Evolutionary conservation across 1,139 yeast species (phyloP).

Genomic region (Yamadazyma friedrichii): DNA sequence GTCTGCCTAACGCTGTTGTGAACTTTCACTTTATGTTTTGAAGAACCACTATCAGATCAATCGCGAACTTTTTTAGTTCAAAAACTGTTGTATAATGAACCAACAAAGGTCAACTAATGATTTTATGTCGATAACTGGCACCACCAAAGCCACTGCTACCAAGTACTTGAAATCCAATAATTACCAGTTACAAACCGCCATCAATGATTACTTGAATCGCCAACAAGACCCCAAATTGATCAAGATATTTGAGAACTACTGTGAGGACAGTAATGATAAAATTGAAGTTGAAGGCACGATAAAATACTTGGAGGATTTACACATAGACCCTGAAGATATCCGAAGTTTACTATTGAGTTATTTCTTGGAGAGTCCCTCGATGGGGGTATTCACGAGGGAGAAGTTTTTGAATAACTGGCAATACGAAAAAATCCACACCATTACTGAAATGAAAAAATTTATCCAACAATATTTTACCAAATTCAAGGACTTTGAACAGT

Average conservation of each 20-base stretch:
- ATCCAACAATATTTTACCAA: slow-evolving; percentile 47
- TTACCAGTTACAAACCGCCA: slow-evolving; percentile 9
- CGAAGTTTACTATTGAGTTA: slow-evolving; percentile 68
- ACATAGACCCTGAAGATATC: slow-evolving; percentile 71
- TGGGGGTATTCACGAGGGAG: slow-evolving; percentile 55
- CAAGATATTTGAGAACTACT: slow-evolving; percentile 28
- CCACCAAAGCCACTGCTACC: slow-evolving; percentile 11
- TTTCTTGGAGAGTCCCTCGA: slow-evolving; percentile 61
- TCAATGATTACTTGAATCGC: slow-evolving; percentile 11
- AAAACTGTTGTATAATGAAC: slow-evolving; percentile 4
- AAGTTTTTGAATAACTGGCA: slow-evolving; percentile 61
- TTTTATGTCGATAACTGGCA: slow-evolving; percentile 16
- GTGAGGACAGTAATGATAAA: slow-evolving; percentile 29
- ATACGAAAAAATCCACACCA: slow-evolving; percentile 27
- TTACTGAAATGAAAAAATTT: slow-evolving; percentile 51
- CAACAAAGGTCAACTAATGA: slow-evolving; percentile 6
- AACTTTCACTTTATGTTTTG: no score
- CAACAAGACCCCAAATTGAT: slow-evolving; percentile 20
- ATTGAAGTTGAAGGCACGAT: slow-evolving; percentile 79
- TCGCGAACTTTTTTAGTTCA: not conserved
- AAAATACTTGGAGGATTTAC: slow-evolving; percentile 60
- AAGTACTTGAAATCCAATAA: slow-evolving; percentile 10
- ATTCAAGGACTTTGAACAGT: slow-evolving; percentile 2
- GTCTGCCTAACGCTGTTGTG: no score
- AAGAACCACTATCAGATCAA: no score